Evolutionary conservation across 305 asterid species (phyloP), one percentile per base, ranked within the genome.

Genomic region (Coffea humblotiana): DNA sequence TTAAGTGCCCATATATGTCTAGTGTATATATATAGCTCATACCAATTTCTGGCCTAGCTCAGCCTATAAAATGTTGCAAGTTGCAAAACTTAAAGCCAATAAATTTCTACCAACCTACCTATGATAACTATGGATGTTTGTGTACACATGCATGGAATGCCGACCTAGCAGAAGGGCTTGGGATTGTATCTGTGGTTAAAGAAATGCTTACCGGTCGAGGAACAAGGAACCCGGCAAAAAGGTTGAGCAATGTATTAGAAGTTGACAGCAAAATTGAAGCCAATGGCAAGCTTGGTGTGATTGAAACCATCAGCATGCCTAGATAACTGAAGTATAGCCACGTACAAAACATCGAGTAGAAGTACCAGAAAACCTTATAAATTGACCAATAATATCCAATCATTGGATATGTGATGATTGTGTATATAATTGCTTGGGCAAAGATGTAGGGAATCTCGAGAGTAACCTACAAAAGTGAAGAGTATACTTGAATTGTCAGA

Each of bases 301-400:
- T 66, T 16, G 93, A 79, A 45, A 91, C 83, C 72, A 87, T 74
- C 78, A 88, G 52, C 95, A 91, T 88, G 27, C 93, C 95, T 23
- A 91, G 82, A 66, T 87, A 91, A 48, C 84, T 87, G 89, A 82
- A 91, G 84, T 87, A 88, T 68, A 90, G 61, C 77, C 88, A 79
- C 12, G 93, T 43, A 72, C 87, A 84, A 66, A 91, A 88, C 87
- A 89, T 91, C 8, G 87, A 21, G 63, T 86, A 91, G 81, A 88
- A 79, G 77, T 87, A 91, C 91, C 91, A 89, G 23, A 88, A 85
- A 43, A 90, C 85, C 85, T 91, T 91, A 77, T 84, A 84, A 13
- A 82, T 89, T 13, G 95, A 82, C 84, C 84, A 79, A 54, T 88
- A 37, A 78, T 88, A 91, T 43, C 95, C 95, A 23, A 91, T 88